Evolutionary conservation across 1,139 yeast genomes (phyloP).

Genomic region (Debaryomyces sp.): DNA sequence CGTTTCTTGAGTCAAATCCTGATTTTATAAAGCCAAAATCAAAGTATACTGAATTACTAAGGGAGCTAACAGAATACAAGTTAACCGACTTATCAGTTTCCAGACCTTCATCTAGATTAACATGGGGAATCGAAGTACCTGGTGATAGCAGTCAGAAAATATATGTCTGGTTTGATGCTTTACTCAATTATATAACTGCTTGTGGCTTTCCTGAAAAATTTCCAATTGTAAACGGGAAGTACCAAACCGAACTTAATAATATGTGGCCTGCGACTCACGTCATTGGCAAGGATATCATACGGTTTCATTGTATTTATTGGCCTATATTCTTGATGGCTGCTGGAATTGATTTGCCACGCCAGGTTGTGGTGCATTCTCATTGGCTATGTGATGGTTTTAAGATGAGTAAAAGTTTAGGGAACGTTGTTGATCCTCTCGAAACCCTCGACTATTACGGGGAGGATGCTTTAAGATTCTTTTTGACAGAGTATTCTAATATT

Average conservation of each 20-base stretch:
- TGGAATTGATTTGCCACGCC: conserved; percentile 65
- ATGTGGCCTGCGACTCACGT: conserved; percentile 75
- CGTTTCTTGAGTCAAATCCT: conserved; percentile 49
- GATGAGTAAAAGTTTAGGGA: conserved; percentile 92
- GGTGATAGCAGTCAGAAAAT: conserved; percentile 74
- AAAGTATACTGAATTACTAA: conserved; percentile 57
- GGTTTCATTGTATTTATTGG: conserved; percentile 93
- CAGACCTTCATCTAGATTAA: conserved; percentile 72
- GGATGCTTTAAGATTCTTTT: conserved; percentile 75
- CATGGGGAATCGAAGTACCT: conserved; percentile 94
- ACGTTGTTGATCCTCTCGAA: conserved; percentile 89
- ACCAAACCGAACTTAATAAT: conserved; percentile 15
- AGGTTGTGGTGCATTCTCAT: conserved; percentile 87
- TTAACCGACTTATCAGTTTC: conserved; percentile 80
- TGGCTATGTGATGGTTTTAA: conserved; percentile 90
- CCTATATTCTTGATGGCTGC: conserved; percentile 91
- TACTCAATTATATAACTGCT: conserved; percentile 80
- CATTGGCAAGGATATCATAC: conserved; percentile 87
- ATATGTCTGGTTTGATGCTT: conserved; percentile 98
- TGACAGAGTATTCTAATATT: conserved; percentile 75
- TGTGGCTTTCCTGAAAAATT: conserved; percentile 57
- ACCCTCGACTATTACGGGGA: conserved; percentile 63
- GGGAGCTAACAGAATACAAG: conserved; percentile 52
- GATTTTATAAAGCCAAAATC: conserved; percentile 67
- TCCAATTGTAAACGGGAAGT: conserved; percentile 6